These are phyloP conservation scores for Colletotrichum sp. DNA, from an alignment of 2,329 filamentous ascomycete genomes.

Conservation along the genomic window DNA sequence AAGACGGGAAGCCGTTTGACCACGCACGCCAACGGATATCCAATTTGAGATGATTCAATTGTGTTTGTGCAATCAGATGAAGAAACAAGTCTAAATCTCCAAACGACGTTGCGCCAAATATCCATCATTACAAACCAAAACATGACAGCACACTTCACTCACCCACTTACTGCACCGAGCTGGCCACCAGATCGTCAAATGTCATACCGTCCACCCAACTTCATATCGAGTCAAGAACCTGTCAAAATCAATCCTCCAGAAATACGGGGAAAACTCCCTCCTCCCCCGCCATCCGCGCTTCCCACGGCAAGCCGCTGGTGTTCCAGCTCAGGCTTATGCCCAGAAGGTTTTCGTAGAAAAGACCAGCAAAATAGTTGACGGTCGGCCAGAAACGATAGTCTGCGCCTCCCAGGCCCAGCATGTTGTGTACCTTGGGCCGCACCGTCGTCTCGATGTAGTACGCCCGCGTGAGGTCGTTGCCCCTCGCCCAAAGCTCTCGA, in stretches of 20 bases:
- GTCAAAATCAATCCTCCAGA: neutral
- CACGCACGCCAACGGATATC: neutral
- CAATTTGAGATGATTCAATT: neutral
- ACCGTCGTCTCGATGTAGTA: conserved; percentile 1
- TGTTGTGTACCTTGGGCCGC: neutral
- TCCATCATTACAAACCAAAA: neutral
- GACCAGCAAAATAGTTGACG: neutral
- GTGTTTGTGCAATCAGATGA: neutral
- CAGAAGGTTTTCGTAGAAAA: neutral
- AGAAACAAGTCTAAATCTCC: neutral
- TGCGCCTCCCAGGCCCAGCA: neutral
- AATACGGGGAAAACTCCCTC: neutral
- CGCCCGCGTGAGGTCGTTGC: conserved; percentile 4
- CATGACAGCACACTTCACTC: neutral
- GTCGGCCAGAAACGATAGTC: neutral
- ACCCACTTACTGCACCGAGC: neutral
- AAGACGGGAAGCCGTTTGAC: neutral
- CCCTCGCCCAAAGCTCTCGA: neutral
- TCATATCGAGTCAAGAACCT: neutral
- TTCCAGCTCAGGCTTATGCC: neutral
- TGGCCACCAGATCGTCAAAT: neutral
- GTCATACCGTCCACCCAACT: neutral
- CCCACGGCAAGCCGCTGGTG: neutral
- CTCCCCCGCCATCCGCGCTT: neutral
- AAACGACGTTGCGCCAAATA: neutral